A percentile compares a stretch with the other conserved stretches of the same genome.
phyloP scores from a whole-genome alignment of 305 asterid genomes.

The Nicotiana rustica region DNA sequence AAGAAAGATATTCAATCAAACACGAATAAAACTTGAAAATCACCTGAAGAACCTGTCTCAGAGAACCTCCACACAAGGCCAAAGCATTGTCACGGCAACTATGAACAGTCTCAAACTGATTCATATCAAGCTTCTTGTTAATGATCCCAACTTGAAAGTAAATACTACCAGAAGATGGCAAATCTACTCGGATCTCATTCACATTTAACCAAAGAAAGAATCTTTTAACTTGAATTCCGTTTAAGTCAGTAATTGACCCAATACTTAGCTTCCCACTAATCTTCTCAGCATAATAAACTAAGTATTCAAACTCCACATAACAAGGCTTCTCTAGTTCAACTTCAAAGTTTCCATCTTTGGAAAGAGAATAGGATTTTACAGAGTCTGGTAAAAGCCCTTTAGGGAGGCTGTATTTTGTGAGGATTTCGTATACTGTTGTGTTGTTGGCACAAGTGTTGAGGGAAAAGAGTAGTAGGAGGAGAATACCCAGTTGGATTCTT shows the following conservation, averaged over 20 bases:
- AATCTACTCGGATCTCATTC: conserved; percentile 80
- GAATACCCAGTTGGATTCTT: conserved; percentile 1
- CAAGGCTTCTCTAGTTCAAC: conserved; percentile 66
- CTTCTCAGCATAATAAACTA: conserved; percentile 73
- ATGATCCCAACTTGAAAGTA: conserved; percentile 90
- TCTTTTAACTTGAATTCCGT: conserved; percentile 81
- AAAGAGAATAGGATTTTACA: conserved; percentile 68
- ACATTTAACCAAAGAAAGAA: conserved; percentile 83
- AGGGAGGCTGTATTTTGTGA: conserved; percentile 71
- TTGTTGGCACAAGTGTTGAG: conserved; percentile 41
- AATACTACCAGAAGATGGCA: conserved; percentile 79
- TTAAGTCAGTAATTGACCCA: conserved; percentile 67
- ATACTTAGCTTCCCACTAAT: conserved; percentile 72
- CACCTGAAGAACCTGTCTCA: conserved; percentile 62
- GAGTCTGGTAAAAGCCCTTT: conserved; percentile 85
- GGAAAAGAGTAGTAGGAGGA: conserved; percentile 44
- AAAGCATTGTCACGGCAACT: conserved; percentile 70
- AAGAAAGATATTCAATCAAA: background rate
- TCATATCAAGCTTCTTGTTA: conserved; percentile 77
- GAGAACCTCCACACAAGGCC: conserved; percentile 34
- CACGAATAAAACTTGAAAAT: background rate
- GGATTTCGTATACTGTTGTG: conserved; percentile 69
- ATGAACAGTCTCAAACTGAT: conserved; percentile 76
- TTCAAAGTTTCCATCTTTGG: conserved; percentile 73
- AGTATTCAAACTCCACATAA: conserved; percentile 79